Evolutionary conservation across 805 yeast genomes (phyloP), one percentile per base, ranked within the genome.

Genomic region (Isabelozyma heimii): DNA sequence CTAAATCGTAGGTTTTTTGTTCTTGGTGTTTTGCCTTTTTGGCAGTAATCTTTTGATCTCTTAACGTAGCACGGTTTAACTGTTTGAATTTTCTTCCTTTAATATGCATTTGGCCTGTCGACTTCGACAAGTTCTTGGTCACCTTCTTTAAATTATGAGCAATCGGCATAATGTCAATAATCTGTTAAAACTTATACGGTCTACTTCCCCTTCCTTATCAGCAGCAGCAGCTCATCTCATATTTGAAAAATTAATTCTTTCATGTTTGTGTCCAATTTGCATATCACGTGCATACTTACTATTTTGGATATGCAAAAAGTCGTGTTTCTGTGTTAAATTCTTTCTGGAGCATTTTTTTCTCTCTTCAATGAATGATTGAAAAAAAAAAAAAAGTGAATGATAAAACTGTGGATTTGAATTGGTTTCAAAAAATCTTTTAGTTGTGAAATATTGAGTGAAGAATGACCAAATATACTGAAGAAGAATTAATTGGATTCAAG

Each of bases 71-170:
- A 53, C 94, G 76, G 48, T 85, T 85, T 45, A 92, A 71, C 63
- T 87, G 89, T 66, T 86, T 86, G 66, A 90, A 87, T 66, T 91
- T 92, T 47, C 97, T 80, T 8, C 97, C 97, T 60, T 85, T 86
- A 17, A 96, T 94, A 63, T 92, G 98, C 56, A 87, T 71, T 37
- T 80, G 73, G 41, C 79, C 81, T 39, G 79, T 81, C 51, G 81
- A 72, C 57, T 77, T 77, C 49, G 80, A 71, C 47, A 84, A 68
- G 55, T 77, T 75, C 67, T 85, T 85, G 54, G 80, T 75, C 35
- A 89, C 86, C 58, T 87, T 88, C 17, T 74, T 65, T 46, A 89
- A 72, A 52, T 82, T 82, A 59, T 87, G 88, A 14, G 82, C 85
- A 52, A 84, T 68, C 13, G 90, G 90, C 91, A 86, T 85, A 14